Base-by-base conservation (phyloP, 164 flowering plant genomes). In the Vitis rotundifolia region DNA sequence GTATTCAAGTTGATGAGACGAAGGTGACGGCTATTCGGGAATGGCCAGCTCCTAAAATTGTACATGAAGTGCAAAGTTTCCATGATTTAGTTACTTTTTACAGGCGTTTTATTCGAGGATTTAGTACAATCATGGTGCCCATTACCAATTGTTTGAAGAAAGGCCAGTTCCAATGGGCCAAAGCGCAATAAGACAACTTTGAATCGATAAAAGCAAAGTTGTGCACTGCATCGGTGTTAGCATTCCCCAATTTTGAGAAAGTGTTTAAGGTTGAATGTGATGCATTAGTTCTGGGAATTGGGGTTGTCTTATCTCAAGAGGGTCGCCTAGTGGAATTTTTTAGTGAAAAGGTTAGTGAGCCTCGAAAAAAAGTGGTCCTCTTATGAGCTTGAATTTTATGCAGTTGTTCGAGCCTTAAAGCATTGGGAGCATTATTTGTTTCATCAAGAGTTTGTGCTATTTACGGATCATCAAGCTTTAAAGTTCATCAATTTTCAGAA, bases 301-400 rank as follows among this genome's bases (percentile, higher is more conserved):
- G 65, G 1, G 61, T 1, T 4, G 66, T 70, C 4, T 11, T 72
- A 7, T 49, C 63, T 0, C 76, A 68, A 62, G 71, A 67, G 3
- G 51, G 48, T 1, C 7, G 29, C 7, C 75, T 66, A 7, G 5
- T 70, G 7, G 71, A 54, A 1, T 71, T 65, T 47, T 55, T 22
- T 15, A 63, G 69, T 49, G 64, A 68, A n/a, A 74, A 74, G 26
- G 58, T 74, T 13, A 44, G 29, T 62, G 63, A 68, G 2, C 51
- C 77, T 13, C 22, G 50, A 2, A 48, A 62, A 62, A 47, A 44
- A 11, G n/a, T 64, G 15, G 57, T 7, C 50, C 6, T 59, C 66
- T 3, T 67, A 66, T 59, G 70, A 72, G 9, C 15, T 19, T 12
- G 70, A 72, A 51, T 51, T 56, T 49, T 50, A 67, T 71, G n/a